phyloP scores from a whole-genome alignment of 2,329 filamentous ascomycete species.

The Penicillium sp. region DNA sequence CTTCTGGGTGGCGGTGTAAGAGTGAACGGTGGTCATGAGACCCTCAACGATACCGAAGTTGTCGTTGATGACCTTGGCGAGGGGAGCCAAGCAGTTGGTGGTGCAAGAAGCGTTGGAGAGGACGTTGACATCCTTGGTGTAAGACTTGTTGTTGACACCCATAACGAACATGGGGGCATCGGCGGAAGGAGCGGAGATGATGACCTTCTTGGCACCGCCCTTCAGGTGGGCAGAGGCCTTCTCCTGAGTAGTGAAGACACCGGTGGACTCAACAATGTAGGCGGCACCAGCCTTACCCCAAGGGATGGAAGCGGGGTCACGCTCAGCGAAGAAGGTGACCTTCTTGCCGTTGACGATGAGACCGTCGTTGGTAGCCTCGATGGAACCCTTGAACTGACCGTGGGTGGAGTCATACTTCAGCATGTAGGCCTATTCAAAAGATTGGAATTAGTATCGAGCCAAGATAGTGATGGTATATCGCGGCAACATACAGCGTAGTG shows the following conservation, averaged over 20 bases:
- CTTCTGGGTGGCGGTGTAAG: slow-evolving; percentile 99
- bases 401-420: slow-evolving; percentile 99
- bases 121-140: slow-evolving; percentile 85
- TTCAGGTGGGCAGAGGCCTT: slow-evolving; percentile 93
- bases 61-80: slow-evolving; percentile 99
- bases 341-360: slow-evolving; percentile 91
- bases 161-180: slow-evolving; percentile 99
- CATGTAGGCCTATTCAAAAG: slow-evolving; percentile 79
- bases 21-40: slow-evolving; percentile 99
- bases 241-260: slow-evolving; percentile 98
- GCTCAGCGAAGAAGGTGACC: slow-evolving; percentile 91
- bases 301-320: slow-evolving; percentile 83
- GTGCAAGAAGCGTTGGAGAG: slow-evolving; percentile 99
- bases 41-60: slow-evolving; percentile 97
- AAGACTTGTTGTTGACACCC: slow-evolving; percentile 94
- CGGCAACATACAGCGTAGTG: slow-evolving; percentile 81
- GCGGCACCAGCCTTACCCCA: slow-evolving; percentile 83
- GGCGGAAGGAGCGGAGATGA: slow-evolving; percentile 57
- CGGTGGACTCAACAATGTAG: slow-evolving; percentile 96
- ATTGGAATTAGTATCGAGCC: slow-evolving; percentile 5
- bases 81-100: slow-evolving; percentile 99
- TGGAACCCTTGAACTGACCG: slow-evolving; percentile 90
- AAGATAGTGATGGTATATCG: neutral
- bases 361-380: slow-evolving; percentile 63
- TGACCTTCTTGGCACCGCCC: slow-evolving; percentile 96